Percentiles rank a stretch among this genome's conserved stretches.
phyloP scores from a whole-genome alignment of 1,284 basidiomycete species.

The Puccinia horiana region DNA sequence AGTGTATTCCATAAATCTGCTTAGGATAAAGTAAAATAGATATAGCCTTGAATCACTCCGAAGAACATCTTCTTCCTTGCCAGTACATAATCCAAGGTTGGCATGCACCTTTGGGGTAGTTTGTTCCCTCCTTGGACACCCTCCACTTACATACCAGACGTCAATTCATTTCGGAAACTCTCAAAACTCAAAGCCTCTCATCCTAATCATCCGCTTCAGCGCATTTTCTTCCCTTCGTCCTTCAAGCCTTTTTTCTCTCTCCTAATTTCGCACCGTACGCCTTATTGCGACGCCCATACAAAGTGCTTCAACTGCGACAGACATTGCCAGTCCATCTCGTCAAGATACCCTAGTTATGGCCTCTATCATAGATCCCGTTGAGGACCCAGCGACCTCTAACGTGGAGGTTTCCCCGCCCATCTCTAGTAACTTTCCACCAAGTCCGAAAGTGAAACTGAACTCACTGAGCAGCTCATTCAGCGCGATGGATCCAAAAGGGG shows the following conservation, averaged over 20 bases:
- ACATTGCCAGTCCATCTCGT: background rate
- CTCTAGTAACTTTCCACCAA: background rate
- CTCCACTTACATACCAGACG: background rate
- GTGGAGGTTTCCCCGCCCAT: background rate
- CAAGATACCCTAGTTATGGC: background rate
- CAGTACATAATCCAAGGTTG: too few species aligned
- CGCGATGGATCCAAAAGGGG: background rate
- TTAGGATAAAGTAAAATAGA: background rate
- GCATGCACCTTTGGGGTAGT: too few species aligned
- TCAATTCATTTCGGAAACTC: too few species aligned
- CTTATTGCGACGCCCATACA: background rate
- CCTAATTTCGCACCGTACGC: background rate
- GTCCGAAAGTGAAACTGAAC: background rate
- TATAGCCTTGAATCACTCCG: background rate
- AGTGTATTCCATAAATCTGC: background rate
- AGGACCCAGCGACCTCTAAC: background rate
- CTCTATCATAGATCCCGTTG: background rate
- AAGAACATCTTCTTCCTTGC: background rate
- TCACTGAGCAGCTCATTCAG: background rate
- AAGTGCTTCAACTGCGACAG: background rate
- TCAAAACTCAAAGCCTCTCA: background rate
- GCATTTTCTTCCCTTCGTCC: background rate
- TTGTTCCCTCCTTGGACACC: too few species aligned
- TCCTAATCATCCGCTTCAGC: background rate
- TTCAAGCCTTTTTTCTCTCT: background rate